Evolutionary conservation across 805 yeast species (phyloP), one percentile per base, ranked within the genome.

Genomic region (Brettanomyces custersianus): DNA sequence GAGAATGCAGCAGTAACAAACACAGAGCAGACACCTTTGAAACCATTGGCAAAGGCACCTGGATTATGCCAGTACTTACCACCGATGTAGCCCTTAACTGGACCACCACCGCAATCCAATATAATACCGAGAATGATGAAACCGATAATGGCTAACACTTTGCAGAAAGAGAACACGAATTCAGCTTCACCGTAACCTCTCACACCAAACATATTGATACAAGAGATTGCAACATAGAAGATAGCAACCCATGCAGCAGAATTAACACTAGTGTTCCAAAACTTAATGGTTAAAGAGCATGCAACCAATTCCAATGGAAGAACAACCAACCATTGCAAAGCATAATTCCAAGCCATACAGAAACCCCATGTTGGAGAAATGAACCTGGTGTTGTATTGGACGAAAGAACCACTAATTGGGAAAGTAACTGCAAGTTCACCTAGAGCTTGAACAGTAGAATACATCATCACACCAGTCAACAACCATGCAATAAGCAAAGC

Each of bases 131-230:
- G 55, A 40, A 77, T 64, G 35, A 70, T 63, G 48, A 76, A 77
- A 2, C 80, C 80, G 29, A 65, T 39, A 35, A 77, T 66, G 54
- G 79, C 75, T 12, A 61, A 33, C n/a, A 73, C 68, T 51, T 77
- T 77, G 40, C 69, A 60, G 11, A 62, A 31, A 35, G 76, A 70
- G 46, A 77, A 67, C 23, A 70, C 48, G 45, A 70, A 74, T 51
- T 77, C 83, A 15, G 75, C 74, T 55, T 77, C 83, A 54, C 80
- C 82, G 49, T 75, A 77, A 36, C 80, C 81, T 44, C 62, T 62
- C 18, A 74, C 75, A 42, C 82, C 81, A 40, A 72, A 66, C 37
- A 75, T 51, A 53, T 76, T 75, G 38, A 75, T 67, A 29, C 53
- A 41, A 23, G 72, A 52, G 39, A 76, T 65, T 17, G 70, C 45